These are phyloP conservation scores for Nemania bipapillata DNA, from an alignment of 2,329 filamentous ascomycete genomes.

Conservation along the genomic window DNA sequence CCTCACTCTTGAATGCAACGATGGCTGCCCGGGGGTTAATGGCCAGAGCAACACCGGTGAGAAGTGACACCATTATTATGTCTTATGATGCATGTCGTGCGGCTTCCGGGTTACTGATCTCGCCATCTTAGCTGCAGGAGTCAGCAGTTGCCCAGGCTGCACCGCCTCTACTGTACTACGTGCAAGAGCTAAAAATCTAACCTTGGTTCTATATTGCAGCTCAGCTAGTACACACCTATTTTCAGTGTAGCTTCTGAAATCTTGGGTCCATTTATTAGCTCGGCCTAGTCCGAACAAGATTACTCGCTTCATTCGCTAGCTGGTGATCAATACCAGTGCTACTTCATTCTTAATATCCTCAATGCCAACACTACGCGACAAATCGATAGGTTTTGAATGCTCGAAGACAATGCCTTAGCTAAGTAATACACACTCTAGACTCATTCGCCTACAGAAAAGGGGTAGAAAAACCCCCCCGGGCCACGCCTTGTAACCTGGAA, in stretches of 20 bases:
- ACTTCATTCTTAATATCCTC: background rate
- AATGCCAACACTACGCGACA: background rate
- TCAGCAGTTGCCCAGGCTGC: conserved; percentile 20
- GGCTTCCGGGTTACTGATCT: conserved; percentile 33
- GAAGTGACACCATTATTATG: conserved; percentile 18
- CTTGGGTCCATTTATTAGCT: background rate
- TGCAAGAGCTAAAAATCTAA: background rate
- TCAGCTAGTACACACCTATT: background rate
- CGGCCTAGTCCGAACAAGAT: too few relatives aligned
- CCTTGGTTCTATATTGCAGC: background rate
- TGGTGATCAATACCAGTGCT: background rate
- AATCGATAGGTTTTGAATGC: background rate
- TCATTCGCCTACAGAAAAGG: background rate
- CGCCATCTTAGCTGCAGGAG: conserved; percentile 29
- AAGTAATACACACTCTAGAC: background rate
- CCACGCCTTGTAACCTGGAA: background rate
- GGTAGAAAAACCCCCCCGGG: background rate
- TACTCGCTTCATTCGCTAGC: background rate
- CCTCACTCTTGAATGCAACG: background rate
- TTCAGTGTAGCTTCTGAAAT: background rate
- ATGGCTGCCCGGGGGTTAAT: background rate
- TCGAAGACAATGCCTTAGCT: too few relatives aligned
- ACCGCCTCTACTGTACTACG: conserved; percentile 9
- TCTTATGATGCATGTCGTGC: conserved; percentile 29
- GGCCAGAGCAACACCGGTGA: background rate